These are phyloP conservation scores for Fusarium graminum DNA, from an alignment of 2,329 filamentous ascomycete species.

Conservation along the genomic window DNA sequence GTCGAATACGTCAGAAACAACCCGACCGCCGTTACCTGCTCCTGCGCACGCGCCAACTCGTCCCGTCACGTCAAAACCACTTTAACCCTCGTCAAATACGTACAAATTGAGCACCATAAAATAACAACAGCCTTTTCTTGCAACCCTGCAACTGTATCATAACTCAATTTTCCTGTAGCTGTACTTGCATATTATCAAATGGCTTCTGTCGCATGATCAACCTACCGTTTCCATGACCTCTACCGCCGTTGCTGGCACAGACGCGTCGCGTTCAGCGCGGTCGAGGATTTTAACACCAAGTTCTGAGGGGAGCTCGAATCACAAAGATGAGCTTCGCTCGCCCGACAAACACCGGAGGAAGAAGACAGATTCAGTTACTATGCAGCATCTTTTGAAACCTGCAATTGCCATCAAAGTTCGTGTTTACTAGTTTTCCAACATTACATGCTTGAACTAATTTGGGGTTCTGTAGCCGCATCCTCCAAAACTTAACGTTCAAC, in stretches of 20 bases:
- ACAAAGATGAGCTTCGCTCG: slow-evolving; percentile 49
- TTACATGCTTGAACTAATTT: slow-evolving; percentile 18
- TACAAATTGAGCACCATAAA: slow-evolving; percentile 17
- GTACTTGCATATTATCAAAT: slow-evolving; percentile 29
- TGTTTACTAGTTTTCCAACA: slow-evolving; percentile 2
- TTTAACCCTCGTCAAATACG: slow-evolving; percentile 29
- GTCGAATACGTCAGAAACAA: slow-evolving; percentile 31
- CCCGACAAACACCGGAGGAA: slow-evolving; percentile 54
- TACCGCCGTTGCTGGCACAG: slow-evolving; percentile 52
- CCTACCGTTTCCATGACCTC: slow-evolving; percentile 51
- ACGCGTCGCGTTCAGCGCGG: slow-evolving; percentile 64
- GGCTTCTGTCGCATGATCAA: slow-evolving; percentile 35
- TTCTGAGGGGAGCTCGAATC: slow-evolving; percentile 56
- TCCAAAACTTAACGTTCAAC: slow-evolving; percentile 64
- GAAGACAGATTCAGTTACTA: slow-evolving; percentile 56
- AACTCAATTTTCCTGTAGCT: slow-evolving; percentile 12
- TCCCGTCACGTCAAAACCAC: slow-evolving; percentile 24
- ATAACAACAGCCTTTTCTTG: slow-evolving; percentile 34
- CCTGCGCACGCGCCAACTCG: slow-evolving; percentile 23
- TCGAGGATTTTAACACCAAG: slow-evolving; percentile 59
- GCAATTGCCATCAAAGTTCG: slow-evolving; percentile 67
- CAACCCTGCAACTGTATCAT: slow-evolving; percentile 20
- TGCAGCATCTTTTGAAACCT: slow-evolving; percentile 65
- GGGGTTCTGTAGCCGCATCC: slow-evolving; percentile 64
- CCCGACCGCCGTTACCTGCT: slow-evolving; percentile 1